Evolutionary conservation across 2,329 filamentous ascomycete genomes (phyloP), one percentile per base, ranked within the genome.

Genomic region (Epichloe elymi): DNA sequence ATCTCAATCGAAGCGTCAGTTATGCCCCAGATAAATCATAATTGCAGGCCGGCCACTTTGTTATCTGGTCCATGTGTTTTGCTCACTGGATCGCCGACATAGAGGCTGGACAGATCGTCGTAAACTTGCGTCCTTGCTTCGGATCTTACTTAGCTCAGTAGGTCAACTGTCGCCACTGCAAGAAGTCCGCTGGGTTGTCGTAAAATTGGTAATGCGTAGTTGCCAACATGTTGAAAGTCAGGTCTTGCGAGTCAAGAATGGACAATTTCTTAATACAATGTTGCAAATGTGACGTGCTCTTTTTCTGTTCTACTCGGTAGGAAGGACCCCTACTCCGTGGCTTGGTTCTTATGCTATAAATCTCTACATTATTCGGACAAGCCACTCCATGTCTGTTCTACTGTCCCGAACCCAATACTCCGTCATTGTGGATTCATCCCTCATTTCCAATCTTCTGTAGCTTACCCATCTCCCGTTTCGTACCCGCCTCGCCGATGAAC

Each of bases 401-500:
- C 15, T 19, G 12, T 38, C 14, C 6, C 19, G 14, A 4, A 30
- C n/a, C 14, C 11, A 40, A 42, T 42, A 14, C 11, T 42, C 19
- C 19, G 4, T 46, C 19, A 19, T 36, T 17, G 5, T 46, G 20
- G 19, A 1, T 40, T 65, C 71, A 82, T 65, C 83, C 78, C 50
- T 81, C 80, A 30, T 94, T 85, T 14, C 83, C 88, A 63, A 96
- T 80, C 80, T 97, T 97, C 76, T 97, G 88, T 58, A 98, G 72
- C 74, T 94, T 95, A 58, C 90, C 91, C 80, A 89, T 88, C 52
- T 93, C 86, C 54, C 89, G 79, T 78, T 94, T 95, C 74, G 95
- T 84, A 14, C 93, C 91, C 15, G 82, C 79, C 68, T 97, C 91
- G 33, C 93, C 93, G 62, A 97, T 83, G 51, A 97, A 73, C 59